Conservation (phyloP, 2,329 filamentous ascomycete genomes). For the Aureobasidium sp. region DNA sequence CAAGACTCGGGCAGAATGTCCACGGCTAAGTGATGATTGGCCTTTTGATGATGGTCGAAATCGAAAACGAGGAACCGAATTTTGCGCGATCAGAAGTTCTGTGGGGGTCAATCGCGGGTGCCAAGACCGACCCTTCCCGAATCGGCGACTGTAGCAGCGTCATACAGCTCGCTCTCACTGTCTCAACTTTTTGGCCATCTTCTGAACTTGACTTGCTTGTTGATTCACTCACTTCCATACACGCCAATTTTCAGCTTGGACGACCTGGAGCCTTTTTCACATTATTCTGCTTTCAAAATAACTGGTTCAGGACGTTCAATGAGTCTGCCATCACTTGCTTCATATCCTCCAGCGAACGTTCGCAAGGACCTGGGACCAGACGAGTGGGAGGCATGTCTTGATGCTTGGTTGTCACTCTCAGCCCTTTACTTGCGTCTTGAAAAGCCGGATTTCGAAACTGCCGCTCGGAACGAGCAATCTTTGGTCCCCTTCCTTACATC, state of each 20-base stretch:
- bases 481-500: constrained; percentile 56
- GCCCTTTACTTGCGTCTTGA: constrained; percentile 55
- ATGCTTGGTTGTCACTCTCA: constrained; percentile 64
- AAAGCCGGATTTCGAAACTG: constrained; percentile 44
- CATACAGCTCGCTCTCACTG: not conserved
- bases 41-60: constrained; percentile 14
- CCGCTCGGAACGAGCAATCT: constrained; percentile 48
- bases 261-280: not conserved
- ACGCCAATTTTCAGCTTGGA: not conserved
- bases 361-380: constrained; percentile 54
- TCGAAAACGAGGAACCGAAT: not conserved
- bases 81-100: not conserved
- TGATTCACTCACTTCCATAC: not conserved
- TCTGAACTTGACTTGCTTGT: not conserved
- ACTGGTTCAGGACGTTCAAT: constrained; percentile 21
- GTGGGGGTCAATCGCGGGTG: not conserved
- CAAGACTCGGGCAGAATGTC: constrained; percentile 37
- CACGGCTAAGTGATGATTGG: constrained; percentile 48
- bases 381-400: constrained; percentile 71
- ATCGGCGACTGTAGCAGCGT: not conserved
- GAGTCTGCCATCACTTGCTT: constrained; percentile 61
- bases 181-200: not conserved
- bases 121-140: not conserved
- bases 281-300: too few species aligned
- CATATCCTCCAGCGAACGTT: constrained; percentile 63